Conservation (phyloP, 768 basidiomycete genomes). For the Boletales sp. region DNA sequence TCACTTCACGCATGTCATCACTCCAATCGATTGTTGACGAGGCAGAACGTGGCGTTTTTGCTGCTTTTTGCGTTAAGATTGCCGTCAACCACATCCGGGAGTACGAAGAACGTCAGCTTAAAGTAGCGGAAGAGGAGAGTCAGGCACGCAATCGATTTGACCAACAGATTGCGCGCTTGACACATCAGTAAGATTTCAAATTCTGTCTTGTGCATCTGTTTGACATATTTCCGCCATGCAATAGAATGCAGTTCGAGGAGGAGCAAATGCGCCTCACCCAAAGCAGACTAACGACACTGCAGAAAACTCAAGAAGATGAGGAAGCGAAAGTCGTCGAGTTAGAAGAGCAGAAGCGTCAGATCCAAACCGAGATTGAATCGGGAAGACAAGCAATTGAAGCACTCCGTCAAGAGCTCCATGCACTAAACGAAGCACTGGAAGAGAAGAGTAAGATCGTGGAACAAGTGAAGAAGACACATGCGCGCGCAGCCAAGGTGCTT, state of each 20-base stretch:
- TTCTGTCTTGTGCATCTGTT: neutral
- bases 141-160: constrained; percentile 80
- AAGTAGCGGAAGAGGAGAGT: constrained; percentile 83
- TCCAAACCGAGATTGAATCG: constrained; percentile 57
- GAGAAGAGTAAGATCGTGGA: constrained; percentile 74
- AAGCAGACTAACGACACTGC: constrained; percentile 58
- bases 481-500: constrained; percentile 68
- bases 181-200: constrained; percentile 62
- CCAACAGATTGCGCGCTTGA: constrained; percentile 80
- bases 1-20: constrained; percentile 52
- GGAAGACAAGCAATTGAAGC: constrained; percentile 52
- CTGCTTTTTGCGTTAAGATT: constrained; percentile 74
- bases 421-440: constrained; percentile 61
- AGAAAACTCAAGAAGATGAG: constrained; percentile 51
- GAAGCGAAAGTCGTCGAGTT: constrained; percentile 49
- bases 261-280: constrained; percentile 66
- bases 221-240: constrained; percentile 1
- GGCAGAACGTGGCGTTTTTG: constrained; percentile 81
- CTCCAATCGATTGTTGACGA: constrained; percentile 59
- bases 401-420: constrained; percentile 60
- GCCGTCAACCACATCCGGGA: constrained; percentile 81
- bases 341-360: constrained; percentile 49
- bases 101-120: constrained; percentile 90
- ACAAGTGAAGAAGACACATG: constrained; percentile 65
- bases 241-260: constrained; percentile 75